phyloP scores from a whole-genome alignment of 1,284 basidiomycete species.

The Exsudoporus floridanus region DNA sequence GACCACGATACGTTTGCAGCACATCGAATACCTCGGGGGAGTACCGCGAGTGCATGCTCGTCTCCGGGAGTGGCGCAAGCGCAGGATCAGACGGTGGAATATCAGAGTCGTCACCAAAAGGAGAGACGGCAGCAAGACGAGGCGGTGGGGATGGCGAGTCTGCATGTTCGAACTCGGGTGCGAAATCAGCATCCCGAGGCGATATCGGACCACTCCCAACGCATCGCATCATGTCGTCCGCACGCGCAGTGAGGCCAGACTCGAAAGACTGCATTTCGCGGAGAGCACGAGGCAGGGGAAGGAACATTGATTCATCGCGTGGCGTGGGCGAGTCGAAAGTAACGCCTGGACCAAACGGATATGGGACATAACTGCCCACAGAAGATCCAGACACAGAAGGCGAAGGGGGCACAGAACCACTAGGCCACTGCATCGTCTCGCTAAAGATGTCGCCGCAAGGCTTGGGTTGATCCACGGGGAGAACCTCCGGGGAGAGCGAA shows the following conservation, averaged over 20 bases:
- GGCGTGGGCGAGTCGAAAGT: conserved; percentile 59
- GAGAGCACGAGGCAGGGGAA: conserved; percentile 51
- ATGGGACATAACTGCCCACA: conserved; percentile 34
- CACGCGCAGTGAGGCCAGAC: conserved; percentile 70
- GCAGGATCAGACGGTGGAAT: conserved; percentile 26
- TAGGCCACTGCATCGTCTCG: conserved; percentile 62
- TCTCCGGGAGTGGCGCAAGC: conserved; percentile 40
- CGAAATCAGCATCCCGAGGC: conserved; percentile 1
- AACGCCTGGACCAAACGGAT: conserved; percentile 67
- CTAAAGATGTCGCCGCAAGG: conserved; percentile 58
- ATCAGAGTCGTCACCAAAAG: conserved; percentile 31
- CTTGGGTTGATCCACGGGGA: conserved; percentile 15
- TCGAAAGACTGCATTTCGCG: conserved; percentile 83
- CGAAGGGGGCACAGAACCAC: conserved; percentile 38
- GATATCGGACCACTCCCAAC: conserved; percentile 14
- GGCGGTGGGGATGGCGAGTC: conserved; percentile 19
- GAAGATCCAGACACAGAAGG: conserved; percentile 35
- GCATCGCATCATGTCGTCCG: conserved; percentile 31
- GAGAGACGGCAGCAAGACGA: conserved; percentile 24
- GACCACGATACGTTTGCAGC: conserved; percentile 74
- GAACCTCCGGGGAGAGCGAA: conserved; percentile 23
- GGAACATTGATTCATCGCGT: conserved; percentile 33
- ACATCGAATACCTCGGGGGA: conserved; percentile 76
- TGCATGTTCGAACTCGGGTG: background rate
- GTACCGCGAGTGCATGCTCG: conserved; percentile 59